Base-by-base conservation (phyloP, 2,329 filamentous ascomycete species). In the Talaromyces sp. region DNA sequence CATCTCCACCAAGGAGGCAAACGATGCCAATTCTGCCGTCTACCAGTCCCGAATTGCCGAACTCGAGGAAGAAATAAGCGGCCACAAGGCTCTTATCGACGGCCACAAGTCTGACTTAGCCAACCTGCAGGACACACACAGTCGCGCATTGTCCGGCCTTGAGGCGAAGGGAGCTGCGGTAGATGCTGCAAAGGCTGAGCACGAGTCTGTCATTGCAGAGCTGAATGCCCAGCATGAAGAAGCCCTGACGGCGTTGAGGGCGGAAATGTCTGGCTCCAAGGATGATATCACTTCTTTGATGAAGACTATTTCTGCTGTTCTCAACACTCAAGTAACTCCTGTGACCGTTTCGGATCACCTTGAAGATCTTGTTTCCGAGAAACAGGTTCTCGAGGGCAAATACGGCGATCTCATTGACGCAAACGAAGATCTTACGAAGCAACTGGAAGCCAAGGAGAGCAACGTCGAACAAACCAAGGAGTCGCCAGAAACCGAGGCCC, bases 211-310 rank as follows among this genome's bases (percentile, higher is more conserved):
- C 12, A 67, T 77, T 23, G 61, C 70, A 68, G 77, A 82, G 60
- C 84, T 88, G 72, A 84, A 89, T 63, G 74, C 78, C 5, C 79
- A 84, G 40, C 85, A 90, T 68, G 85, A 87, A 65, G 77, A 83
- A 64, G 78, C 84, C 0, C 77, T 89, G 63, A 83, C 83, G 71
- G 71, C 77, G 56, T 77, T 92, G 44, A 85, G 89, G 70, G 74
- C 78, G 33, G 87, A 91, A 51, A 84, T 90, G 36, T 76, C 81
- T 1, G 84, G 87, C 62, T 87, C 87, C n/a, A 84, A 86, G 34
- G 84, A 89, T 58, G 85, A 89, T 61, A 78, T 91, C 51, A 82
- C 83, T 69, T 87, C 85, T 69, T 80, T 89, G 51, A 86, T 88
- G 18, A 82, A 82, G 2, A 85, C 87, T 67, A 85, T 91, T 34